Conservation (phyloP, 257 asterid genomes). For the Ligustrum vulgare region DNA sequence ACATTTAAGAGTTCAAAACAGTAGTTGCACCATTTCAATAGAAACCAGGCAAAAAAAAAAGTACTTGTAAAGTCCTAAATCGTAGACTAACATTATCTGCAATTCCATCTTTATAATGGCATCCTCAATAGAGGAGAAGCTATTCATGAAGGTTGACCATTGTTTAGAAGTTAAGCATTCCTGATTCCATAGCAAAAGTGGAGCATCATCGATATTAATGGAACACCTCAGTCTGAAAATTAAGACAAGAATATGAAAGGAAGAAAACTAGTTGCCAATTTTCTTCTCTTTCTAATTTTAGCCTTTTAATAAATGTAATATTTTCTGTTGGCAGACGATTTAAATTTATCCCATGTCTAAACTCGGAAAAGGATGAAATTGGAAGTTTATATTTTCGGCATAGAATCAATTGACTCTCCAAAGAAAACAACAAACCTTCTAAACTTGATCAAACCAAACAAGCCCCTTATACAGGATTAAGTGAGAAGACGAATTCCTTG, state of each 20-base stretch:
- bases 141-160: constrained; percentile 58
- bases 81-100: constrained; percentile 30
- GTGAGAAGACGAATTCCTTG: too few species aligned
- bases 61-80: not conserved
- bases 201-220: constrained; percentile 12
- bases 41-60: not conserved
- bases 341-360: too few species aligned
- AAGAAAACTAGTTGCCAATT: not conserved
- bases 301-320: too few species aligned
- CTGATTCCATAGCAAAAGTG: constrained; percentile 34
- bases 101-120: constrained; percentile 45
- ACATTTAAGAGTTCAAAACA: not conserved
- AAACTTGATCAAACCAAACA: too few species aligned
- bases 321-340: too few species aligned
- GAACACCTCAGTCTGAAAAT: not conserved
- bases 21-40: not conserved
- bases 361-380: too few species aligned
- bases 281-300: too few species aligned
- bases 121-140: constrained; percentile 50
- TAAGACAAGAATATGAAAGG: constrained; percentile 16
- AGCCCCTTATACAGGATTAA: too few species aligned
- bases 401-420: too few species aligned
- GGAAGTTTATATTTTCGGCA: too few species aligned
- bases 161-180: constrained; percentile 53
- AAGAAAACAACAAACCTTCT: too few species aligned